Evolutionary conservation across 192 early-diverging fungal genomes (phyloP), one percentile per base, ranked within the genome.

Genomic region (Gryganskiella cystojenkinii): DNA sequence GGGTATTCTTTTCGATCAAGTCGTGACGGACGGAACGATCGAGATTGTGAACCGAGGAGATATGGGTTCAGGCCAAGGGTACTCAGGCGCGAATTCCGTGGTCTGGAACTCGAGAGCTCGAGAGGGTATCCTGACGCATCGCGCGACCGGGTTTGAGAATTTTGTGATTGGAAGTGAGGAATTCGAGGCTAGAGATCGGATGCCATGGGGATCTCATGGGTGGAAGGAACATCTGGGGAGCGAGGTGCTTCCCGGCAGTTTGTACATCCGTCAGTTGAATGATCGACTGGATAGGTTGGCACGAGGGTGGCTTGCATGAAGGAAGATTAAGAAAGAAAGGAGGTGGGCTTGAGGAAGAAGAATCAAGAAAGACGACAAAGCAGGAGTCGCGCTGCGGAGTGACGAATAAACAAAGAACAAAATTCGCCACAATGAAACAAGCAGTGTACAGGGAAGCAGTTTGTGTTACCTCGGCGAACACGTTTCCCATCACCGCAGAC

Each of bases 21-120:
- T 78, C 24, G 47, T 47, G 22, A 78, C 73, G 15, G 84, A 85
- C 33, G 84, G 84, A 0, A 34, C 67, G 3, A 61, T 85, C 47
- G 64, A 80, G 43, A 83, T 85, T 50, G 74, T 83, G 37, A 80
- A 85, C 57, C 69, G 81, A 25, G 82, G 71, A 13, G 71, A 81
- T 22, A 82, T 80, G 56, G 84, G 84, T 2, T 63, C 70, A 0
- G 84, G 84, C 43, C 84, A 85, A 30, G 84, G 84, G 5, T 83
- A 73, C 55, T 64, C 84, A 0, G 80, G 81, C 5, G 84, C 81
- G 17, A 85, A 85, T 42, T 80, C 70, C 10, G 79, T 85, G 4
- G 56, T 85, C 0, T 85, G 84, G 84, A 85, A 85, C 50, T 81
- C 81, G 7, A 58, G 80, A 3, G 72, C 81, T 17, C 69, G 80